Base-by-base conservation (phyloP, 805 yeast species). In the Suhomyces emberorum region DNA sequence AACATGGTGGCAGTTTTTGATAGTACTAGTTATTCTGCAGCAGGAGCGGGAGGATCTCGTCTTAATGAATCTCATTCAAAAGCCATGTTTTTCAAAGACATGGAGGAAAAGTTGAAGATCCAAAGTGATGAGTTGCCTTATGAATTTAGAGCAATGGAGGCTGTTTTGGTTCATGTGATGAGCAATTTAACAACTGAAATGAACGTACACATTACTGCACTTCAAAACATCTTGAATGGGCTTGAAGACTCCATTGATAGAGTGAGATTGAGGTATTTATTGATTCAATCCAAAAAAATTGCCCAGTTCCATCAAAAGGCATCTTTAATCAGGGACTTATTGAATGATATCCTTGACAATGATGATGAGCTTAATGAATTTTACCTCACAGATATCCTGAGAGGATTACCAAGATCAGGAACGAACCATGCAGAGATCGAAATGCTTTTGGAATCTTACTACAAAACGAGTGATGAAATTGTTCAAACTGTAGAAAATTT, bases 91-190 rank as follows among this genome's bases (percentile, higher is more conserved):
- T 52, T 76, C 9, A 57, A 62, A 22, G 74, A 68, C 30, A 45
- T 77, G 46, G 52, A 65, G 3, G 55, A 52, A 12, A 63, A 70
- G 22, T 55, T 77, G 28, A 49, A 58, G 19, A 52, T 61, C 5
- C 54, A 49, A 6, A 54, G 58, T 3, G 60, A 59, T 11, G 50
- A 59, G 2, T 64, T 88, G 14, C 91, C 96, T 0, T 93, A 88
- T 58, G 98, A 93, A 54, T 81, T 89, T 52, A 68, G 95, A 32
- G 98, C 97, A 0, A 55, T 93, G 26, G 98, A 93, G 52, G 80
- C 95, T 0, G 83, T 93, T 7, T 74, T 93, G 44, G 79, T 87
- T 20, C 81, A 85, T 35, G 95, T 87, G 2, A 73, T 88, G 25
- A 72, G 84, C 1, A 84, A 88, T 42, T 63, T 93, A 32, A 81